Conservation (phyloP, 495 filamentous ascomycete genomes). For the Neurospora sp. region DNA sequence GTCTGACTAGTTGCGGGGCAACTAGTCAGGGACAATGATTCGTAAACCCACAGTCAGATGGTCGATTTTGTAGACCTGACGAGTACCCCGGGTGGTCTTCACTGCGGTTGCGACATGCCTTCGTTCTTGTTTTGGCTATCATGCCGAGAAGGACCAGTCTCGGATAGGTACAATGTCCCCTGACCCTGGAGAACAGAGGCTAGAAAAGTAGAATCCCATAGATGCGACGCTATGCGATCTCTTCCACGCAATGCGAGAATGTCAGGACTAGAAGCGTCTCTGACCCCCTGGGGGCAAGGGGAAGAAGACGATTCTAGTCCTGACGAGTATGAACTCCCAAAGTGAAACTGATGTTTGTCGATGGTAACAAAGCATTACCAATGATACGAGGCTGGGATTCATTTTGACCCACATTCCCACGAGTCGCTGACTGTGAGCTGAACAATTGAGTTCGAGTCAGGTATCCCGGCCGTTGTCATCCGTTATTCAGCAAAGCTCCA, state of each 20-base stretch:
- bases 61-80: too few species aligned
- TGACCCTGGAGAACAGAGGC: neutral
- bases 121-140: neutral
- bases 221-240: neutral
- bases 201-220: neutral
- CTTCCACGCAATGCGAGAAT: neutral
- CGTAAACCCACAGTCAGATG: too few species aligned
- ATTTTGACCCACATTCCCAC: neutral
- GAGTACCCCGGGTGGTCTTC: neutral
- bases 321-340: neutral
- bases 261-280: too few species aligned
- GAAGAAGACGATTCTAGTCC: too few species aligned
- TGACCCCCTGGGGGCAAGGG: too few species aligned
- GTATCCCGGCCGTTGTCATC: neutral
- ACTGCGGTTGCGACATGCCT: neutral
- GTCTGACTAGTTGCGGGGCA: too few species aligned
- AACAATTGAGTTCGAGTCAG: neutral
- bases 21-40: too few species aligned
- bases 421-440: neutral
- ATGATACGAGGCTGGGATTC: neutral
- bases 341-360: neutral
- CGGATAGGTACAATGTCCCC: neutral
- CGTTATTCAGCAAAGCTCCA: constrained; percentile 1
- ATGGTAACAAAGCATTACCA: neutral
- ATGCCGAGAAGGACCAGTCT: neutral